These are phyloP conservation scores for Nakataea oryzae DNA, from an alignment of 2,329 filamentous ascomycete genomes.

Conservation along the genomic window DNA sequence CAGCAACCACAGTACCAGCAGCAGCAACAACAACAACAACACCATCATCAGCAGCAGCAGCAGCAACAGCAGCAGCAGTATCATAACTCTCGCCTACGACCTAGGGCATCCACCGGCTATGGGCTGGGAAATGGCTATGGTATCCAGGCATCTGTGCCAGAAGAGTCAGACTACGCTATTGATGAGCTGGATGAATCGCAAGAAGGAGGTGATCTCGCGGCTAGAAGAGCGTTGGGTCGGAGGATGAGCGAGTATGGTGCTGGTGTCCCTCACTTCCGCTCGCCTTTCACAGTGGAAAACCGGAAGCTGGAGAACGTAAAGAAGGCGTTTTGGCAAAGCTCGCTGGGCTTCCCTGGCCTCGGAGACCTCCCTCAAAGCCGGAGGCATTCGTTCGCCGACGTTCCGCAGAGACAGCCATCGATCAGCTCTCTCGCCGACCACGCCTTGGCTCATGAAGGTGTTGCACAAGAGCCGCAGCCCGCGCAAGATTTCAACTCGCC, in stretches of 20 bases:
- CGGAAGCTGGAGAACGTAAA: constrained; percentile 55
- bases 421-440: constrained; percentile 50
- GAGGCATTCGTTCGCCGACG: constrained; percentile 69
- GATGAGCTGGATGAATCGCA: constrained; percentile 57
- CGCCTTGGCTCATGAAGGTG: constrained; percentile 33
- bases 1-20: constrained; percentile 9
- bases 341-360: constrained; percentile 52
- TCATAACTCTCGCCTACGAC: constrained; percentile 41
- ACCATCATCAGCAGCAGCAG: constrained; percentile 20
- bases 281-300: constrained; percentile 43
- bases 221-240: constrained; percentile 33
- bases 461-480: constrained; percentile 30
- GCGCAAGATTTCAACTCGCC: constrained; percentile 29
- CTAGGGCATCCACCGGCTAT: constrained; percentile 48
- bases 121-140: constrained; percentile 44
- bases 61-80: constrained; percentile 29
- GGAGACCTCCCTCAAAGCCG: constrained; percentile 61
- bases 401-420: constrained; percentile 51
- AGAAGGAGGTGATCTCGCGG: constrained; percentile 37
- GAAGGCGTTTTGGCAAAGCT: constrained; percentile 62
- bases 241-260: constrained; percentile 44
- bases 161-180: constrained; percentile 62
- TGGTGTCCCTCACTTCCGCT: constrained; percentile 32
- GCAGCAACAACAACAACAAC: constrained; percentile 31
- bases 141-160: constrained; percentile 48